Percentiles rank a stretch among this genome's conserved stretches.
These are phyloP conservation scores for Pugionium dolabratum DNA, from an alignment of 345 rosid species.

Conservation along the genomic window DNA sequence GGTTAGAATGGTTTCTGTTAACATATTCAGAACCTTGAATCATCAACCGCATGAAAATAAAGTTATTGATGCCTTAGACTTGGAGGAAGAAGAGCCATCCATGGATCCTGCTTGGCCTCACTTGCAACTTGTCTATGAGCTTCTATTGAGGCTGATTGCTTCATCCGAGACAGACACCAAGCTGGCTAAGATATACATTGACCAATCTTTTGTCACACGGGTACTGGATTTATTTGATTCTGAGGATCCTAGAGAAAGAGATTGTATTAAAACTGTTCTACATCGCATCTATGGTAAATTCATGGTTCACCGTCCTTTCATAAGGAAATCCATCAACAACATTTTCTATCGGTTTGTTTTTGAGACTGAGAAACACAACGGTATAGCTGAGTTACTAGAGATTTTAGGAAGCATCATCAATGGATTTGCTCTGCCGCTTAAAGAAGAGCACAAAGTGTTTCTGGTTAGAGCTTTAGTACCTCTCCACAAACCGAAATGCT, in stretches of 20 bases:
- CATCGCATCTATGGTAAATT: slow-evolving; percentile 91
- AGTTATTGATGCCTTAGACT: slow-evolving; percentile 67
- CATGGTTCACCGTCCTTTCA: slow-evolving; percentile 91
- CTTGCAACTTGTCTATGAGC: slow-evolving; percentile 75
- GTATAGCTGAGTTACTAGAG: slow-evolving; percentile 86
- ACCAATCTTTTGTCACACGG: slow-evolving; percentile 64
- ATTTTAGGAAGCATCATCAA: slow-evolving; percentile 54
- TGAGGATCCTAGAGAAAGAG: slow-evolving; percentile 76
- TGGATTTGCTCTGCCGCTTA: slow-evolving; percentile 90
- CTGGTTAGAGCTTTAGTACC: slow-evolving; percentile 73
- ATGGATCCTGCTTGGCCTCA: slow-evolving; percentile 95
- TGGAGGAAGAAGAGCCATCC: slow-evolving; percentile 87
- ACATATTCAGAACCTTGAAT: slow-evolving; percentile 70
- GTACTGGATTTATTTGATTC: slow-evolving; percentile 83
- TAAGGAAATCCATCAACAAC: slow-evolving; percentile 80
- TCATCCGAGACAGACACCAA: slow-evolving; percentile 80
- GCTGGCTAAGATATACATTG: slow-evolving; percentile 65
- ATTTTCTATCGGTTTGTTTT: slow-evolving; percentile 71
- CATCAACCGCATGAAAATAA: slow-evolving; percentile 70
- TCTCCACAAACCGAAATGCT: slow-evolving; percentile 80
- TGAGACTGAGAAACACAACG: slow-evolving; percentile 88
- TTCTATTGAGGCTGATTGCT: slow-evolving; percentile 73
- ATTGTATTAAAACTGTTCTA: slow-evolving; percentile 75
- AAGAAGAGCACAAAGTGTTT: slow-evolving; percentile 89
- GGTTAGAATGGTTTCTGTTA: slow-evolving; percentile 62